Evolutionary conservation across 2,329 filamentous ascomycete species (phyloP).

Genomic region (Claviceps fusiformis): DNA sequence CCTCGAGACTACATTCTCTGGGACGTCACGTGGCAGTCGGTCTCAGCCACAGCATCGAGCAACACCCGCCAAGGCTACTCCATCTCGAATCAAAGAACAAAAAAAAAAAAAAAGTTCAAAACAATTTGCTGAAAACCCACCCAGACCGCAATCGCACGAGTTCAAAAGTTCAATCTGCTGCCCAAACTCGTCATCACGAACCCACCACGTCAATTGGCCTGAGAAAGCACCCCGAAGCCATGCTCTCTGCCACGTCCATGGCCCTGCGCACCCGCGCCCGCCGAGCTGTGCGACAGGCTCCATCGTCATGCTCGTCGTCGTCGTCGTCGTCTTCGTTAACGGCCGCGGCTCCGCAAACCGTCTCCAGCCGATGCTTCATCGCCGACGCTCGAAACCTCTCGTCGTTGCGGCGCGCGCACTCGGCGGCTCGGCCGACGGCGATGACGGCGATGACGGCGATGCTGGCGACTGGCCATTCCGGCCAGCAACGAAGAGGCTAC

Average conservation of each 20-base stretch:
- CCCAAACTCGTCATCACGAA: not conserved
- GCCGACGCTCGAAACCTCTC: not conserved
- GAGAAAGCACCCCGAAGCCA: conserved; percentile 1
- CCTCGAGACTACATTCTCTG: not conserved
- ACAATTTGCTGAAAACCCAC: not conserved
- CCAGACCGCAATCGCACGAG: too few species aligned
- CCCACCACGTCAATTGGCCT: not conserved
- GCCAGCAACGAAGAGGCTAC: not conserved
- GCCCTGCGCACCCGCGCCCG: conserved; percentile 1
- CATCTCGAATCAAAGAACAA: too few species aligned
- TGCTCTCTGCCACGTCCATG: conserved; percentile 2
- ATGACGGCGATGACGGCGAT: too few species aligned
- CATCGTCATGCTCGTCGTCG: not conserved
- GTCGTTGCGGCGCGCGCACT: not conserved
- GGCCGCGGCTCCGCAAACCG: not conserved
- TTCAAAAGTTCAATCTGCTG: not conserved
- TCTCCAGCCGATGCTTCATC: not conserved
- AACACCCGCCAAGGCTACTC: not conserved
- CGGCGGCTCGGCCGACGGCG: not conserved
- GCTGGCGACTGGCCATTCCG: too few species aligned
- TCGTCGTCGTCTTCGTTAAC: not conserved
- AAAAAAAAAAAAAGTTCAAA: not conserved
- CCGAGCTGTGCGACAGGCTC: not conserved
- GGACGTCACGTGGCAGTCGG: not conserved
- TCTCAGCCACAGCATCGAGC: not conserved